Percentiles rank a stretch among this genome's conserved stretches.
These are phyloP conservation scores for Hypoxylon cercidicola DNA, from an alignment of 495 filamentous ascomycete genomes.

Conservation along the genomic window DNA sequence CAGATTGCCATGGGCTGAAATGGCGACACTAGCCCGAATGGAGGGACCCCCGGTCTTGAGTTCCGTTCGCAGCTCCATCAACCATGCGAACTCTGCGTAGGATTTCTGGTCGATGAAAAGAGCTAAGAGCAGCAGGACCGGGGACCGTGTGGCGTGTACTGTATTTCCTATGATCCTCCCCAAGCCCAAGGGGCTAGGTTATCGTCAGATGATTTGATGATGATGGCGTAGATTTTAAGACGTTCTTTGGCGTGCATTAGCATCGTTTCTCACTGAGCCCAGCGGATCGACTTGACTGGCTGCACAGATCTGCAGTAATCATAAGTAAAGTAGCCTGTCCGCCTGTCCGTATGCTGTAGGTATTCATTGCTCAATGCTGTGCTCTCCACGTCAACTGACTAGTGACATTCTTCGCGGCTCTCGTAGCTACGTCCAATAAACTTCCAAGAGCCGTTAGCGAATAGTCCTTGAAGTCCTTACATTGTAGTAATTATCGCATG, in stretches of 20 bases:
- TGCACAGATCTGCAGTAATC: slow-evolving; percentile 38
- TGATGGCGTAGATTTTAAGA: slow-evolving; percentile 21
- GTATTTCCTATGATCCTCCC: slow-evolving; percentile 15
- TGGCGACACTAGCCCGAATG: slow-evolving; percentile 39
- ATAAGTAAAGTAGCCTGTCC: slow-evolving; percentile 26
- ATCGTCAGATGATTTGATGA: slow-evolving; percentile 27
- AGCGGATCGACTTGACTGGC: slow-evolving; percentile 32
- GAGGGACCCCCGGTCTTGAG: slow-evolving; percentile 31
- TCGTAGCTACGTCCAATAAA: slow-evolving; percentile 31
- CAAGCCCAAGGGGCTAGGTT: not conserved
- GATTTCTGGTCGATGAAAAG: slow-evolving; percentile 29
- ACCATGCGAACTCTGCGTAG: slow-evolving; percentile 34
- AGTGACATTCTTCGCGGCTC: slow-evolving; percentile 11
- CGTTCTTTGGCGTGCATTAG: slow-evolving; percentile 37
- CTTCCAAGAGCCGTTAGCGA: not conserved
- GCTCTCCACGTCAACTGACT: slow-evolving; percentile 9
- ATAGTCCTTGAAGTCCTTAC: not conserved
- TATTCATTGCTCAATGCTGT: slow-evolving; percentile 22
- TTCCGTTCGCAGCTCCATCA: slow-evolving; percentile 27
- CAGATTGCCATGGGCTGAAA: slow-evolving; percentile 44
- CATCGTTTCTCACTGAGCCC: slow-evolving; percentile 27
- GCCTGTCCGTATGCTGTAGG: slow-evolving; percentile 34
- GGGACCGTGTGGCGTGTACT: slow-evolving; percentile 11
- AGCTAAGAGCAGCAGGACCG: slow-evolving; percentile 19
- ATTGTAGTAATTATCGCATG: not conserved